phyloP scores from a whole-genome alignment of 2,329 filamentous ascomycete species.

The Aspergillus versicolor region DNA sequence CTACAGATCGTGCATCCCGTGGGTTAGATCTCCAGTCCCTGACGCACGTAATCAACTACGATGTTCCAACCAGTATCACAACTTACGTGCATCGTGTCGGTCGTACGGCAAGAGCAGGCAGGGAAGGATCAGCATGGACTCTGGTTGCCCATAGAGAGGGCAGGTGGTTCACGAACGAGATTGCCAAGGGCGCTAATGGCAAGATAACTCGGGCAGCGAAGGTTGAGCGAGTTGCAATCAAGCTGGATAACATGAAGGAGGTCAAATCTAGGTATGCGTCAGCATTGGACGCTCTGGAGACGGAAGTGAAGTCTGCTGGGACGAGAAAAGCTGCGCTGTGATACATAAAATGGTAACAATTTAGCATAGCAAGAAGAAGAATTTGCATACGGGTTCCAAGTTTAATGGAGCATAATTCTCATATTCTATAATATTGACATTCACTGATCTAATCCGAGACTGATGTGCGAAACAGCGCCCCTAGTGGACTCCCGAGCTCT shows the following conservation, averaged over 20 bases:
- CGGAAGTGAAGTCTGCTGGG: constrained; percentile 32
- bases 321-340: constrained; percentile 6
- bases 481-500: no score
- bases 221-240: constrained; percentile 33
- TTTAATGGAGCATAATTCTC: no score
- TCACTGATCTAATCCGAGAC: no score
- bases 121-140: constrained; percentile 77
- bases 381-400: no score
- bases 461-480: no score
- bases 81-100: constrained; percentile 91
- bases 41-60: constrained; percentile 89
- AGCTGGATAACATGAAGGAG: constrained; percentile 26
- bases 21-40: constrained; percentile 81
- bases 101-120: constrained; percentile 80
- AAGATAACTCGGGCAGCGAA: constrained; percentile 31
- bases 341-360: not conserved
- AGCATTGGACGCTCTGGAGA: constrained; percentile 38
- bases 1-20: constrained; percentile 88
- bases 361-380: no score
- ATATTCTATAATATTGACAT: no score
- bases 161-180: constrained; percentile 87
- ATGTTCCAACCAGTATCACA: constrained; percentile 76
- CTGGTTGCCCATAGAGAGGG: constrained; percentile 79
- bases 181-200: constrained; percentile 55
- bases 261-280: constrained; percentile 32